A percentile compares a stretch with the other conserved stretches of the same genome.
phyloP scores from a whole-genome alignment of 1,284 basidiomycete genomes.

The Ceratobasidium sp. region DNA sequence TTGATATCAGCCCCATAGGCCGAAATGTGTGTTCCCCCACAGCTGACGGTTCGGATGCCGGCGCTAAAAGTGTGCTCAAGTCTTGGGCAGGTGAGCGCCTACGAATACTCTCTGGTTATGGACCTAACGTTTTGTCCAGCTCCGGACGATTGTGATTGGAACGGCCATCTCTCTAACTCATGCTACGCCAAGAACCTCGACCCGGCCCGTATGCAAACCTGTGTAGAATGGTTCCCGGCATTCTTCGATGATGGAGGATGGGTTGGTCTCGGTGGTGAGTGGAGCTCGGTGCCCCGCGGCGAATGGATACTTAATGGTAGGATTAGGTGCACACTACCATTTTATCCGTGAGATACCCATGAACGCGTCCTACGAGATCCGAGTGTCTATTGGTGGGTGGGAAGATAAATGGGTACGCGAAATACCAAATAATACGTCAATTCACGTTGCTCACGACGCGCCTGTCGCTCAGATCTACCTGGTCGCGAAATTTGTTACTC shows the following conservation, averaged over 20 bases:
- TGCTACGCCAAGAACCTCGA: constrained; percentile 73
- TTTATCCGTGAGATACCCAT: constrained; percentile 74
- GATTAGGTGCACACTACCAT: constrained; percentile 14
- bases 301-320: background rate
- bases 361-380: constrained; percentile 64
- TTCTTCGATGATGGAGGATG: constrained; percentile 70
- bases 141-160: constrained; percentile 73
- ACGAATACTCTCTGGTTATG: background rate
- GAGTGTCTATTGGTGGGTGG: constrained; percentile 72
- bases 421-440: constrained; percentile 45
- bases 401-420: constrained; percentile 83
- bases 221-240: constrained; percentile 63
- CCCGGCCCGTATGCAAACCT: constrained; percentile 56
- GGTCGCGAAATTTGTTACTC: constrained; percentile 20
- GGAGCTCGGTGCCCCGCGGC: too few species aligned
- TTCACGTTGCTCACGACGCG: constrained; percentile 44
- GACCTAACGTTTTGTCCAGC: constrained; percentile 49
- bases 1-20: constrained; percentile 8
- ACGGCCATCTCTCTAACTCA: constrained; percentile 76
- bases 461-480: constrained; percentile 60
- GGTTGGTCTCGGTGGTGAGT: constrained; percentile 71
- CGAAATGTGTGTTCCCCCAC: constrained; percentile 5
- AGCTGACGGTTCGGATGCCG: constrained; percentile 1
- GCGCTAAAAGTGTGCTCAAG: constrained; percentile 3
- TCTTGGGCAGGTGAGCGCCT: constrained; percentile 37